Evolutionary conservation across 2,329 filamentous ascomycete species (phyloP).

Genomic region (Fusarium nygamai): DNA sequence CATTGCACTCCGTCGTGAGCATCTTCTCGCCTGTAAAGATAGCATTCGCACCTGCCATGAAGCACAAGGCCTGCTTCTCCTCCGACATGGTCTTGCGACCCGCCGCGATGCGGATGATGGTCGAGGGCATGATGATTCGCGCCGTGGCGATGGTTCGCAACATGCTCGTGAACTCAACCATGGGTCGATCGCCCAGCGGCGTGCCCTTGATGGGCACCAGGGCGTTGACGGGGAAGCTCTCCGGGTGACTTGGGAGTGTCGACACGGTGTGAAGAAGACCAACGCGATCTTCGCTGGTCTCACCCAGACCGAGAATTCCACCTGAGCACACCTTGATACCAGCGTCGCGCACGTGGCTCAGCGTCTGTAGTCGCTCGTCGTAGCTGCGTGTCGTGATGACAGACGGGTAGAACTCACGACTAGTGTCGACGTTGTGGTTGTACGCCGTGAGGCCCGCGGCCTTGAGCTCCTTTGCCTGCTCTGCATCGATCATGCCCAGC

Average conservation of each 20-base stretch:
- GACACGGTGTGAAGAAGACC: constrained; percentile 85
- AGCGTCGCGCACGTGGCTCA: constrained; percentile 82
- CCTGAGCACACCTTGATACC: constrained; percentile 92
- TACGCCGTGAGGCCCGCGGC: constrained; percentile 88
- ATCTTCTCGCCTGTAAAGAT: constrained; percentile 97
- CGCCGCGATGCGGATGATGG: constrained; percentile 87
- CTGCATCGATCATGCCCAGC: constrained; percentile 87
- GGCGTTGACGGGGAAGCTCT: constrained; percentile 91
- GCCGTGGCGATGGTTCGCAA: constrained; percentile 87
- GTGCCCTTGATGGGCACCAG: constrained; percentile 92
- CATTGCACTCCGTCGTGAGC: constrained; percentile 90
- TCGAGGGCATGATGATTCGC: constrained; percentile 82
- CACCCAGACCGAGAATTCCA: constrained; percentile 86
- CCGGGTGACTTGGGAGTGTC: constrained; percentile 82
- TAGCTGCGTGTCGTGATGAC: constrained; percentile 88
- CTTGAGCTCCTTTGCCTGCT: constrained; percentile 84
- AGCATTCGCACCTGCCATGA: constrained; percentile 92
- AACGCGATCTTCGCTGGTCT: constrained; percentile 80
- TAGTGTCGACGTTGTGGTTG: constrained; percentile 95
- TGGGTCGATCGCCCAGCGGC: constrained; percentile 78
- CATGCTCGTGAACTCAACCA: constrained; percentile 80
- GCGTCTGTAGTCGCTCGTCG: constrained; percentile 84
- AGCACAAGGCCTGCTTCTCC: constrained; percentile 89
- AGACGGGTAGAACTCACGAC: constrained; percentile 85
- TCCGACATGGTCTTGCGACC: constrained; percentile 86